Base-by-base conservation (phyloP, 345 rosid genomes). In the Aquilaria malaccensis region DNA sequence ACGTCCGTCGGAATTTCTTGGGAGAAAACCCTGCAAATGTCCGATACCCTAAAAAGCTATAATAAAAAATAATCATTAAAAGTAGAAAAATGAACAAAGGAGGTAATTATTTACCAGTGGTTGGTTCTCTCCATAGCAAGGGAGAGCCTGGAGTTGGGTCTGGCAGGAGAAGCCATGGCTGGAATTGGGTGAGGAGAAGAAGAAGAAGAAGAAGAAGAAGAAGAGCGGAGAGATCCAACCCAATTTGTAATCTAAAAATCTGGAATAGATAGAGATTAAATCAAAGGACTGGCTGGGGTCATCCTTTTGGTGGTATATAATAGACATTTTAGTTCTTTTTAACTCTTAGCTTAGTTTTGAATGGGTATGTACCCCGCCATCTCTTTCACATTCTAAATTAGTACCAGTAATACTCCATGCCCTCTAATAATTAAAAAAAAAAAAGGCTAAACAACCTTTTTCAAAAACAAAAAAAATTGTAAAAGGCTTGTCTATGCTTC, bases 1-100 rank as follows among this genome's bases (percentile, higher is more conserved):
- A 93, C 83, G 67, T 94, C 99, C 4, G 81, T 73, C 0, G 99
- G 97, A 43, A 90, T 83, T 10, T 86, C 97, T 69, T 87, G 96
- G 55, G 97, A 84, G 70, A 86, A 86, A 54, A 90, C 88, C 99
- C 98, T 93, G 79, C 57, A 64, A 62, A 22, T 1, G 22, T 22
- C 22, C 22, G 22, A 22, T 22, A 22, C 22, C 22, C 1, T 22
- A 22, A 22, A 22, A 22, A 22, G 22, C 43, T 41, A 12, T 29
- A 30, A 2, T 4, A 53, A 3, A 33, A 30, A 14, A 53, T 54
- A 9, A 32, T 9, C 53, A 5, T 43, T n/a, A 4, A 46, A 22
- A 22, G 1, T 22, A 22, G n/a, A 2, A 33, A 45, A 10, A 49
- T n/a, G 14, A 11, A 46, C 41, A 7, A 46, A 45, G 0, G 56